Percentiles rank a stretch among this genome's conserved stretches.
Evolutionary conservation across 371 early-diverging fungal genomes (phyloP).

Genomic region (Mucor piriformis): DNA sequence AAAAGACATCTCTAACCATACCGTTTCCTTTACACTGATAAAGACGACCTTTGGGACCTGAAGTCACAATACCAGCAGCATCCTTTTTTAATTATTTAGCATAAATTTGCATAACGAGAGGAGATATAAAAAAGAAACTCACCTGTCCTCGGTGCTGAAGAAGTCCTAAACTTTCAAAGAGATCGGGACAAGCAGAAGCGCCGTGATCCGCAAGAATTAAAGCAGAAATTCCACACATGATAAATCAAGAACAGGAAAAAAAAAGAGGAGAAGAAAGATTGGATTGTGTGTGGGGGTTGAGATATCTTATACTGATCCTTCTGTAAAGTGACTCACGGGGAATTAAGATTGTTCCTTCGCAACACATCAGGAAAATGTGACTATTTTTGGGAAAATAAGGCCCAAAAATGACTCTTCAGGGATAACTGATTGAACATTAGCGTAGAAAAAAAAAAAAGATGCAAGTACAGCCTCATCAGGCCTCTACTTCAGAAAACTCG

Average conservation of each 20-base stretch:
- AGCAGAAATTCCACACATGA: slow-evolving; percentile 94
- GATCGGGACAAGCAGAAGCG: slow-evolving; percentile 78
- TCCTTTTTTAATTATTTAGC: slow-evolving; percentile 66
- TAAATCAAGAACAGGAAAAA: slow-evolving; percentile 19
- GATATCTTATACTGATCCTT: neutral
- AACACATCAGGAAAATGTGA: no score
- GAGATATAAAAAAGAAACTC: slow-evolving; percentile 17
- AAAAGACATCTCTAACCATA: slow-evolving; percentile 96
- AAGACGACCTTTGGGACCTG: slow-evolving; percentile 91
- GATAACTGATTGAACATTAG: no score
- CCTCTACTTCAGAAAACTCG: no score
- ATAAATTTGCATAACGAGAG: slow-evolving; percentile 2
- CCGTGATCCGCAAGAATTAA: slow-evolving; percentile 82
- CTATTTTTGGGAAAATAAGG: no score
- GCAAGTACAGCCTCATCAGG: no score
- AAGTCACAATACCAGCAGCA: slow-evolving; percentile 98
- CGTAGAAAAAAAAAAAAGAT: no score
- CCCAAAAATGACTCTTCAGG: no score
- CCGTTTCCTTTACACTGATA: slow-evolving; percentile 98
- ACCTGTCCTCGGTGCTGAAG: slow-evolving; percentile 98
- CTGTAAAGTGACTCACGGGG: neutral
- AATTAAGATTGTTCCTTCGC: no score
- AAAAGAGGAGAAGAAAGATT: neutral
- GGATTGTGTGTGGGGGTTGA: no score
- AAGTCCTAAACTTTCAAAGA: slow-evolving; percentile 91